A percentile compares a stretch with the other conserved stretches of the same genome.
Conservation (phyloP, 2,329 filamentous ascomycete genomes). For the Piedraia hortae region DNA sequence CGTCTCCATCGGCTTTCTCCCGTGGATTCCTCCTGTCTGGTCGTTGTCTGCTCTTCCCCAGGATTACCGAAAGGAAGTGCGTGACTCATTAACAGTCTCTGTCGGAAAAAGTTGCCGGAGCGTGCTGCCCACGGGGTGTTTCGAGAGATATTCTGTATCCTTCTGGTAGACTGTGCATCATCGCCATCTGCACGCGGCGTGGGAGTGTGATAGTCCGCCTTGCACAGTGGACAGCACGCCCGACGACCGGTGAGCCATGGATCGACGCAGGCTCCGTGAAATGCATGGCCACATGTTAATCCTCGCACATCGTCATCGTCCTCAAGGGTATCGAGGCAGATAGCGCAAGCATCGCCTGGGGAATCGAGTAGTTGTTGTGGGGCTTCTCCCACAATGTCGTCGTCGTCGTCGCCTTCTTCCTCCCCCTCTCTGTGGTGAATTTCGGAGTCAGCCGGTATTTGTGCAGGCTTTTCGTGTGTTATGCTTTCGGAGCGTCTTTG, state of each 20-base stretch:
- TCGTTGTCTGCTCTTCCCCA: no score
- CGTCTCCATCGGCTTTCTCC: no score
- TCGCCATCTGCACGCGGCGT: constrained; percentile 48
- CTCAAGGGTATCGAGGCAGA: constrained; percentile 82
- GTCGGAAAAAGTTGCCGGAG: no score
- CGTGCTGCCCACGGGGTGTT: no score
- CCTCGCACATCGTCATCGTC: constrained; percentile 90
- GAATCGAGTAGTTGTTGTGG: constrained; percentile 55
- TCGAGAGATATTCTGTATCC: no score
- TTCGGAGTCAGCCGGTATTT: constrained; percentile 5
- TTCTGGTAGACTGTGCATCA: constrained; percentile 3
- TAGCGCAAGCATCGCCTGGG: constrained; percentile 80
- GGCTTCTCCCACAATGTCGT: constrained; percentile 56
- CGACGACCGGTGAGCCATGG: constrained; percentile 87
- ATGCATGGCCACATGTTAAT: constrained; percentile 86
- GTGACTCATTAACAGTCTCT: no score
- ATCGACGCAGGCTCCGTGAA: constrained; percentile 85
- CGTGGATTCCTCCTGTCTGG: no score
- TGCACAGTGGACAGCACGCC: constrained; percentile 90
- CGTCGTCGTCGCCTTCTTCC: constrained; percentile 42
- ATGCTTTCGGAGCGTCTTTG: not conserved
- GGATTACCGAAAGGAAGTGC: no score
- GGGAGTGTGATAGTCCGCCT: constrained; percentile 88
- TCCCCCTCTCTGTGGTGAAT: constrained; percentile 16
- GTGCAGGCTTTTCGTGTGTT: not conserved